phyloP scores from a whole-genome alignment of 2,329 filamentous ascomycete species.

The Apiospora saccharicola region DNA sequence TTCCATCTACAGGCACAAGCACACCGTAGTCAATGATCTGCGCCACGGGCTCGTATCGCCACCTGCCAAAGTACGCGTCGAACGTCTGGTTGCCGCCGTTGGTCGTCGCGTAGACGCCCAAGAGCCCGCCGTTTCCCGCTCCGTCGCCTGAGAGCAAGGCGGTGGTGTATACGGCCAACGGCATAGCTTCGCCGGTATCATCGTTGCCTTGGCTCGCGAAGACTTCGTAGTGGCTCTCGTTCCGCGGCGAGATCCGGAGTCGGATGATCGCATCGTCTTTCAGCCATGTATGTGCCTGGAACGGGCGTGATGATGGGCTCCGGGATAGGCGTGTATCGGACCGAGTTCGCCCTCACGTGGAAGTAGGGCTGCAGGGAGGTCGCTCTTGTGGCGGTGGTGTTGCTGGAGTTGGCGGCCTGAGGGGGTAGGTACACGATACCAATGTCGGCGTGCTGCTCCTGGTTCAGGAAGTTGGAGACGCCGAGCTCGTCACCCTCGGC shows the following conservation, averaged over 20 bases:
- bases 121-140: slow-evolving; percentile 41
- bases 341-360: slow-evolving; percentile 39
- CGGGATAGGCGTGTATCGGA: slow-evolving; percentile 33
- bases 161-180: slow-evolving; percentile 38
- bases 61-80: slow-evolving; percentile 40
- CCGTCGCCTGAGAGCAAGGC: slow-evolving; percentile 43
- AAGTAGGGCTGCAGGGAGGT: slow-evolving; percentile 32
- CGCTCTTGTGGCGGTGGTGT: neutral
- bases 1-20: neutral
- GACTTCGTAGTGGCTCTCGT: slow-evolving; percentile 41
- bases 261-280: slow-evolving; percentile 32
- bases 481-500: slow-evolving; percentile 36
- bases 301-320: slow-evolving; percentile 31
- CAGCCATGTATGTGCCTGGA: slow-evolving; percentile 37
- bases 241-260: slow-evolving; percentile 40
- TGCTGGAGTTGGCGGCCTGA: neutral
- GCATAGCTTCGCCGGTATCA: slow-evolving; percentile 25
- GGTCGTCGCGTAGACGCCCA: slow-evolving; percentile 47
- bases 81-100: slow-evolving; percentile 36
- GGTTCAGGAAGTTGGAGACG: slow-evolving; percentile 40
- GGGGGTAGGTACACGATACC: slow-evolving; percentile 32
- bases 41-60: slow-evolving; percentile 36
- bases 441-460: slow-evolving; percentile 37
- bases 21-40: slow-evolving; percentile 32
- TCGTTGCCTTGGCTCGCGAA: slow-evolving; percentile 31